phyloP scores from a whole-genome alignment of 2,329 filamentous ascomycete genomes.

The Escovopsis weberi region DNA sequence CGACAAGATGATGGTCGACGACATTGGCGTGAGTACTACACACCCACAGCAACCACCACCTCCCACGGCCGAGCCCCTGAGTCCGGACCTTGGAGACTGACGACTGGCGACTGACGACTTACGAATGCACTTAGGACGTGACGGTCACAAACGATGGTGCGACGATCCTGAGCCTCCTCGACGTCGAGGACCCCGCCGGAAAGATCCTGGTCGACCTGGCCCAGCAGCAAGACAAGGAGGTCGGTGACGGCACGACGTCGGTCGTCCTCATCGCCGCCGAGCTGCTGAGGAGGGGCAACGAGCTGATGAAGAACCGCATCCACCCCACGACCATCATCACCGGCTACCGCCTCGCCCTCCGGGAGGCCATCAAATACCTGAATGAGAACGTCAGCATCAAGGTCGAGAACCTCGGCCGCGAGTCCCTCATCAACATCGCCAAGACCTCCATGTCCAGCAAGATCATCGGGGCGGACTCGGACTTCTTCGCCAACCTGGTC shows the following conservation, averaged over 20 bases:
- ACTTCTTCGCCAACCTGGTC: conserved; percentile 95
- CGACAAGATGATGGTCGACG: conserved; percentile 99
- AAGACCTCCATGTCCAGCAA: conserved; percentile 99
- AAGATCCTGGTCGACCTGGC: conserved; percentile 97
- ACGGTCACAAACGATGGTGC: conserved; percentile 98
- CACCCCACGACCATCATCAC: conserved; percentile 99
- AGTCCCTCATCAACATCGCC: conserved; percentile 85
- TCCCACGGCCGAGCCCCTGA: too few species aligned
- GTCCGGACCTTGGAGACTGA: too few species aligned
- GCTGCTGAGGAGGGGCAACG: conserved; percentile 83
- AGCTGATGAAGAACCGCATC: conserved; percentile 99
- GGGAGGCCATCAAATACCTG: conserved; percentile 97
- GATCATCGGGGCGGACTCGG: conserved; percentile 88
- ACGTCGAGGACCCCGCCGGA: conserved; percentile 94
- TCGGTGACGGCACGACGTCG: conserved; percentile 94
- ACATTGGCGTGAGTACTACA: conserved; percentile 62
- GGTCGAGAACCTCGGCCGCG: conserved; percentile 79
- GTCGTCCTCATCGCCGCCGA: conserved; percentile 96
- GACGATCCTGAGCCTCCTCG: conserved; percentile 86
- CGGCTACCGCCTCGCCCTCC: conserved; percentile 85
- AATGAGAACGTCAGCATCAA: conserved; percentile 96
- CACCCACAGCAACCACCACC: neutral
- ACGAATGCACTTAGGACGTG: conserved; percentile 51
- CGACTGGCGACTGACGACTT: neutral
- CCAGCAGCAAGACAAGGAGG: conserved; percentile 97